Percentiles rank a stretch among this genome's conserved stretches.
These are phyloP conservation scores for Nakazawaea holstii DNA, from an alignment of 805 yeast genomes.

Conservation along the genomic window DNA sequence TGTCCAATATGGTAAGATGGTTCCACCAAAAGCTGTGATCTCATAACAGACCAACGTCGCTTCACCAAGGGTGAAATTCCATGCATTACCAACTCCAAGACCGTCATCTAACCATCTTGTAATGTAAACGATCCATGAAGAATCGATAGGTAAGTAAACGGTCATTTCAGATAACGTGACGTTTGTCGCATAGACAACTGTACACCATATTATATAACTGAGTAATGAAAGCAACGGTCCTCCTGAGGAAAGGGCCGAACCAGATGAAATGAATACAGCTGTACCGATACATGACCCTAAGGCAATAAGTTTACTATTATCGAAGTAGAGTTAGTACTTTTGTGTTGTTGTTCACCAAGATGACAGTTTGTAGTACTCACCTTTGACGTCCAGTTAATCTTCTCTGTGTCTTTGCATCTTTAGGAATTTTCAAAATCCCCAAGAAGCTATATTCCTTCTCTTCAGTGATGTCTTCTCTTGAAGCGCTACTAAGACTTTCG, in stretches of 20 bases:
- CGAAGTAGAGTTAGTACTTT: constrained; percentile 27
- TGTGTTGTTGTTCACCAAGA: background rate
- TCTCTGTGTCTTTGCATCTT: constrained; percentile 5
- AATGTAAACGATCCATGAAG: constrained; percentile 64
- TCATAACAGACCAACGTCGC: constrained; percentile 81
- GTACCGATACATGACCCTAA: constrained; percentile 84
- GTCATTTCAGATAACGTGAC: constrained; percentile 76
- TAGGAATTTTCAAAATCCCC: constrained; percentile 10
- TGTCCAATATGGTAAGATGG: constrained; percentile 72
- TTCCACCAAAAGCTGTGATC: constrained; percentile 55
- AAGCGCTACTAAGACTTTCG: background rate
- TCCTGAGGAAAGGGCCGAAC: constrained; percentile 54
- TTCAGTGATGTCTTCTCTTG: background rate
- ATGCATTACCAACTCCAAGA: constrained; percentile 71
- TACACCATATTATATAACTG: constrained; percentile 62
- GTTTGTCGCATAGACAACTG: constrained; percentile 63
- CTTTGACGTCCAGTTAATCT: constrained; percentile 9
- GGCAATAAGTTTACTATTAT: constrained; percentile 46
- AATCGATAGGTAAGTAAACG: constrained; percentile 66
- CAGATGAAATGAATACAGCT: constrained; percentile 71
- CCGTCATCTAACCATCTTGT: constrained; percentile 75
- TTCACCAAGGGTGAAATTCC: constrained; percentile 75
- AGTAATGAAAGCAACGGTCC: constrained; percentile 69
- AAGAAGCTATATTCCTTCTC: constrained; percentile 2
- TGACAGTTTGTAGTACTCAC: background rate